Percentiles rank a stretch among this genome's conserved stretches.
Evolutionary conservation across 345 rosid species (phyloP).

Genomic region (Lagerstroemia speciosa): DNA sequence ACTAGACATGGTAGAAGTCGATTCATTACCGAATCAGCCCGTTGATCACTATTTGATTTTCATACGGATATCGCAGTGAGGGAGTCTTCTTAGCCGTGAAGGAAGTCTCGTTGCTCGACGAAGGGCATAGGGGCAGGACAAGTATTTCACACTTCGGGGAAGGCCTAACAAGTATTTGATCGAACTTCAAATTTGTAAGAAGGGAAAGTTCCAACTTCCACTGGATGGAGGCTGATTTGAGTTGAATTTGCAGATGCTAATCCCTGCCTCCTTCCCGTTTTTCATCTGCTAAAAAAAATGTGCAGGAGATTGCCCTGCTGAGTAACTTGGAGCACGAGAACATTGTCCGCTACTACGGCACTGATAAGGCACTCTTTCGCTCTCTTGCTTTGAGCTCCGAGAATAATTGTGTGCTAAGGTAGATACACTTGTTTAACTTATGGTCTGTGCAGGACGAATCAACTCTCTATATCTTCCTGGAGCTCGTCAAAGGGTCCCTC

Average conservation of each 20-base stretch:
- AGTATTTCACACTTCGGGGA: slow-evolving; percentile 65
- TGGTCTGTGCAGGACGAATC: slow-evolving; percentile 42
- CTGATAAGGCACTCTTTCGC: slow-evolving; percentile 35
- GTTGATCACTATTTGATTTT: neutral
- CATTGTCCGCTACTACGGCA: slow-evolving; percentile 75
- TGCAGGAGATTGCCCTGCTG: slow-evolving; percentile 76
- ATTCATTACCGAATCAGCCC: neutral
- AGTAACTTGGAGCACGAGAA: slow-evolving; percentile 75
- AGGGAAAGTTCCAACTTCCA: neutral
- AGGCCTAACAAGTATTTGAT: no score
- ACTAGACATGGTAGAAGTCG: no score
- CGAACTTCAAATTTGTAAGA: slow-evolving; percentile 62
- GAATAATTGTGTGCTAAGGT: no score
- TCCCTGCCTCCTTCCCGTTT: neutral
- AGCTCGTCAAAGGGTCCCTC: slow-evolving; percentile 73
- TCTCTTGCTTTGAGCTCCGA: neutral
- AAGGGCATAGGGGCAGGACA: slow-evolving; percentile 64
- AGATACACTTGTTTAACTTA: neutral
- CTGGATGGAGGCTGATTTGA: neutral
- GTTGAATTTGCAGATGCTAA: neutral
- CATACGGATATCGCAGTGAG: slow-evolving; percentile 28
- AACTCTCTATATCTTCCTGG: slow-evolving; percentile 66
- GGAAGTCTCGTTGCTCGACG: slow-evolving; percentile 85
- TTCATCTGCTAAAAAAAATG: neutral
- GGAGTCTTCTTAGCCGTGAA: slow-evolving; percentile 85